Evolutionary conservation across 441 rosid genomes (phyloP), one percentile per base, ranked within the genome.

Genomic region (Populus hybrid): DNA sequence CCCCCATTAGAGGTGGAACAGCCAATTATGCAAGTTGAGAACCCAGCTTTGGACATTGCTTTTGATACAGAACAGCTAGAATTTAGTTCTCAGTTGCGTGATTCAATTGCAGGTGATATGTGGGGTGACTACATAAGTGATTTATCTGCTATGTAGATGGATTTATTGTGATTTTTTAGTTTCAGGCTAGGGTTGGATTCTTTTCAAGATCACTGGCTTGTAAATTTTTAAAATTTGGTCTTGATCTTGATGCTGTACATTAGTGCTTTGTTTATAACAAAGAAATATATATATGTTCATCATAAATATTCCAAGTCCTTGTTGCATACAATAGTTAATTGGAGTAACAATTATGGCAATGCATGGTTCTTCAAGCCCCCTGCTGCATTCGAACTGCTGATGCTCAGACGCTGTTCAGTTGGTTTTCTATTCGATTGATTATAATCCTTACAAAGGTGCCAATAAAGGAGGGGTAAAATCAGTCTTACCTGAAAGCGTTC

Each of bases 101-200:
- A 94, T 82, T 84, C 88, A 21, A 80, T 94, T 16, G 92, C 97
- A n/a, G 78, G 92, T 73, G 82, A 81, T 64, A 85, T 92, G 83
- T 94, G 97, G 97, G 84, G 90, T 40, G 90, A 90, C 77, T 88
- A 89, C 73, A 85, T 91, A 69, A 85, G 85, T 26, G 88, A 86
- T 83, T 35, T 91, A 53, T 77, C 90, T 24, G 70, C 83, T 38
- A 81, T 87, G 81, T 91, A 89, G 86, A 81, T 77, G 72, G 82
- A 67, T 64, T 69, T n/a, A 4, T 75, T 71, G 67, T 67, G 59
- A 75, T 30, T 68, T 72, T 75, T 3, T 46, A 82, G 78, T 80
- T 69, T 72, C 66, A 75, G 78, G 70, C 24, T 81, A 81, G 84
- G 34, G 67, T 73, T 36, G 59, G 46, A 73, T 75, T 66, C 61